These are phyloP conservation scores for Gloeophyllum trabeum DNA, from an alignment of 768 basidiomycete genomes.

Conservation along the genomic window DNA sequence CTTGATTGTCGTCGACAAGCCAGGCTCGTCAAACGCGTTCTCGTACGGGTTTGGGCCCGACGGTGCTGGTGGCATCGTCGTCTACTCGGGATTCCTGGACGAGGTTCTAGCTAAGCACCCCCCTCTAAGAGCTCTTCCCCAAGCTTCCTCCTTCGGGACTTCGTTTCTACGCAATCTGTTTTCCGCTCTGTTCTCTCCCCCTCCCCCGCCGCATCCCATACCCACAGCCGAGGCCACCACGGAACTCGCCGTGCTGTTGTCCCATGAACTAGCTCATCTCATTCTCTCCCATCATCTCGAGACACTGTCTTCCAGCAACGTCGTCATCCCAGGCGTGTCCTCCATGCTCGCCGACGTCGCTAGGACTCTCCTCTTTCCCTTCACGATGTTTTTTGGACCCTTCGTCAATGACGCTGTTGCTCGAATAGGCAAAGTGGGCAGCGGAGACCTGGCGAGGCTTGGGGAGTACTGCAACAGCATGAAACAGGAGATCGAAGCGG, in stretches of 20 bases:
- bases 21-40: conserved; percentile 82
- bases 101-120: conserved; percentile 50
- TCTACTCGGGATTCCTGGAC: conserved; percentile 90
- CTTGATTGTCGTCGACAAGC: conserved; percentile 78
- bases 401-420: conserved; percentile 93
- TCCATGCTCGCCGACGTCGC: conserved; percentile 70
- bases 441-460: conserved; percentile 61
- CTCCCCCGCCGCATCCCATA: conserved; percentile 26
- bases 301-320: conserved; percentile 74
- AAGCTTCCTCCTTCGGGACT: conserved; percentile 18
- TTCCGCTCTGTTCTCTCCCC: conserved; percentile 21
- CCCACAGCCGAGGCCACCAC: conserved; percentile 79
- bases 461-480: conserved; percentile 70
- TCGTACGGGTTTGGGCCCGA: conserved; percentile 92
- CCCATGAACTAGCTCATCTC: conserved; percentile 91
- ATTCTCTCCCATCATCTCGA: conserved; percentile 87
- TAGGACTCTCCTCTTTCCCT: conserved; percentile 72
- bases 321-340: conserved; percentile 72
- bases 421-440: conserved; percentile 65
- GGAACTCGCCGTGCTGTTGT: conserved; percentile 81
- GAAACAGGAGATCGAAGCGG: conserved; percentile 87
- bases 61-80: conserved; percentile 86
- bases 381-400: conserved; percentile 88
- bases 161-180: conserved; percentile 32
- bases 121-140: not conserved